These are phyloP conservation scores for Aspergillus nidulans DNA, from an alignment of 495 filamentous ascomycete genomes.

Conservation along the genomic window DNA sequence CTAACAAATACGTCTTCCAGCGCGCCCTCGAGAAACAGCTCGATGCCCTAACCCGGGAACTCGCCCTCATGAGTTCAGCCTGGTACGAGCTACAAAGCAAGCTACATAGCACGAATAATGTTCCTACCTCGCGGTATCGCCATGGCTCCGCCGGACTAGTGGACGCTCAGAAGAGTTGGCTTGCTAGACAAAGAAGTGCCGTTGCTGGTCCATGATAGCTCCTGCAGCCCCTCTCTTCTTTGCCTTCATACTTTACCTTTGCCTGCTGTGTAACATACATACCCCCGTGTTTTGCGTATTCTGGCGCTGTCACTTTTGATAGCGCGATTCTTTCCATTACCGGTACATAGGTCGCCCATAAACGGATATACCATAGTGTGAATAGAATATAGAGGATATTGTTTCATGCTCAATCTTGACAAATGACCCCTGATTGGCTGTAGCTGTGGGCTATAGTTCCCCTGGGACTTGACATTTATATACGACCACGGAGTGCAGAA, in stretches of 20 bases:
- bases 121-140: slow-evolving; percentile 51
- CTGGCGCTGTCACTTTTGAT: background rate
- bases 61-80: slow-evolving; percentile 76
- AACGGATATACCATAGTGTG: background rate
- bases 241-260: background rate
- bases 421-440: too few relatives aligned
- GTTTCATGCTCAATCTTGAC: too few relatives aligned
- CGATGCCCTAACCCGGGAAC: slow-evolving; percentile 70
- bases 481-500: too few relatives aligned
- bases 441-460: too few relatives aligned
- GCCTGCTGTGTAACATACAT: background rate
- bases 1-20: slow-evolving; percentile 28
- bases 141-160: slow-evolving; percentile 53
- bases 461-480: too few relatives aligned
- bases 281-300: background rate
- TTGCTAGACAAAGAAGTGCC: slow-evolving; percentile 79
- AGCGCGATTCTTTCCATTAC: background rate
- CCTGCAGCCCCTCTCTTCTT: background rate
- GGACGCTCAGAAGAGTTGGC: slow-evolving; percentile 81
- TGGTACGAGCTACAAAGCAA: slow-evolving; percentile 88
- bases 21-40: slow-evolving; percentile 59
- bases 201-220: slow-evolving; percentile 48
- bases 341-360: background rate
- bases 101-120: slow-evolving; percentile 85
- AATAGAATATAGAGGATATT: background rate